Conservation (phyloP, 306 rosid genomes). For the Trifolium fragiferum region DNA sequence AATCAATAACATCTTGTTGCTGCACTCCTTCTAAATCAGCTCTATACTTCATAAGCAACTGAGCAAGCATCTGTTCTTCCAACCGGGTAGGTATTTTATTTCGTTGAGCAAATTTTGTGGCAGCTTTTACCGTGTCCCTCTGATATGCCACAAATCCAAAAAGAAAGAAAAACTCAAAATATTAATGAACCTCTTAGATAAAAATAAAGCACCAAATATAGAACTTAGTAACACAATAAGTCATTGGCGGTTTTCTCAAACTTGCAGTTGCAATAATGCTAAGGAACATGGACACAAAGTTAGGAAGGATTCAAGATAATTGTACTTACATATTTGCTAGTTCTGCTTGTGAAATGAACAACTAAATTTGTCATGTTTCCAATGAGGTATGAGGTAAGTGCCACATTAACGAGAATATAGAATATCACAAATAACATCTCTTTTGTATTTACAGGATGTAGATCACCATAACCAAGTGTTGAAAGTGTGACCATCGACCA, state of each 20-base stretch:
- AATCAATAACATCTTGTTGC: slow-evolving; percentile 77
- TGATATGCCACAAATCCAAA: slow-evolving; percentile 42
- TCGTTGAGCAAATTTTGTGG: slow-evolving; percentile 66
- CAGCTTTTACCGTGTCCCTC: slow-evolving; percentile 81
- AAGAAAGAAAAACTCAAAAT: background rate
- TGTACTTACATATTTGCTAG: slow-evolving; percentile 74
- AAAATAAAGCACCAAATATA: background rate
- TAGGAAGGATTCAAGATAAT: slow-evolving; percentile 9
- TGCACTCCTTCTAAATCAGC: slow-evolving; percentile 83
- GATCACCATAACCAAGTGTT: slow-evolving; percentile 79
- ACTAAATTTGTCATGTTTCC: slow-evolving; percentile 91
- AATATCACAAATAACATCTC: slow-evolving; percentile 62
- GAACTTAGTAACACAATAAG: slow-evolving; percentile 7
- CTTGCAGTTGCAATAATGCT: background rate
- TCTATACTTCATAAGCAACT: slow-evolving; percentile 75
- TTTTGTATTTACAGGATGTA: slow-evolving; percentile 67
- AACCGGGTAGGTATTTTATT: slow-evolving; percentile 67
- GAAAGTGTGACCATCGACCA: slow-evolving; percentile 80
- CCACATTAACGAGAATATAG: slow-evolving; percentile 65
- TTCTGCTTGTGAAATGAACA: slow-evolving; percentile 76
- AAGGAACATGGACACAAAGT: background rate
- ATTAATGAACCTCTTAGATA: background rate
- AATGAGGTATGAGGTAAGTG: slow-evolving; percentile 65
- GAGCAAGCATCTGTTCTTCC: slow-evolving; percentile 85
- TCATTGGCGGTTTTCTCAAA: background rate